phyloP scores from a whole-genome alignment of 169 alveolate species.

The Babesia caballi region DNA sequence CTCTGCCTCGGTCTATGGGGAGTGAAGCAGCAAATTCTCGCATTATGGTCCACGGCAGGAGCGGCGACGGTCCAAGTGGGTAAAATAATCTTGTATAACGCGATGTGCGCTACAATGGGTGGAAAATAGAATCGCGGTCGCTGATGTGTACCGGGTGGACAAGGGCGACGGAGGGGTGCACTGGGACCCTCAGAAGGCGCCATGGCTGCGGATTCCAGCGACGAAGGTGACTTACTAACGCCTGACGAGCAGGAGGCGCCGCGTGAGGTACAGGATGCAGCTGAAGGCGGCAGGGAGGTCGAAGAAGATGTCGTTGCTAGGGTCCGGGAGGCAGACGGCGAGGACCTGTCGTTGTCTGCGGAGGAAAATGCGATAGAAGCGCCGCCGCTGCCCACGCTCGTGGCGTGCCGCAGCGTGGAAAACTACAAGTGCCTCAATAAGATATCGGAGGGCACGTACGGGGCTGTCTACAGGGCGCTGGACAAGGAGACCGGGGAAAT shows the following conservation, averaged over 20 bases:
- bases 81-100: neutral
- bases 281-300: neutral
- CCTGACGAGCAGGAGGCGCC: constrained; percentile 7
- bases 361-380: neutral
- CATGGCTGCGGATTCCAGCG: constrained; percentile 22
- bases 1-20: too few species aligned
- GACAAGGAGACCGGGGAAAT: constrained; percentile 85
- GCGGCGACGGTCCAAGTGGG: neutral
- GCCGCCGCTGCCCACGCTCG: neutral
- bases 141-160: neutral
- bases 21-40: neutral
- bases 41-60: neutral
- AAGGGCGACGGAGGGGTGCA: neutral
- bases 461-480: constrained; percentile 91
- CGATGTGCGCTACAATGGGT: neutral
- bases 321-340: neutral
- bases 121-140: neutral
- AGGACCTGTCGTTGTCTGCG: neutral
- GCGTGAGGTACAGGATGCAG: neutral
- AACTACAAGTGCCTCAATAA: constrained; percentile 85
- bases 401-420: constrained; percentile 64
- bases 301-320: neutral
- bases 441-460: constrained; percentile 95
- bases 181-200: neutral
- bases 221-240: constrained; percentile 19